A percentile compares a stretch with the other conserved stretches of the same genome.
Conservation (phyloP, 352 stramenopile species). For the Achlya hypogyna region DNA sequence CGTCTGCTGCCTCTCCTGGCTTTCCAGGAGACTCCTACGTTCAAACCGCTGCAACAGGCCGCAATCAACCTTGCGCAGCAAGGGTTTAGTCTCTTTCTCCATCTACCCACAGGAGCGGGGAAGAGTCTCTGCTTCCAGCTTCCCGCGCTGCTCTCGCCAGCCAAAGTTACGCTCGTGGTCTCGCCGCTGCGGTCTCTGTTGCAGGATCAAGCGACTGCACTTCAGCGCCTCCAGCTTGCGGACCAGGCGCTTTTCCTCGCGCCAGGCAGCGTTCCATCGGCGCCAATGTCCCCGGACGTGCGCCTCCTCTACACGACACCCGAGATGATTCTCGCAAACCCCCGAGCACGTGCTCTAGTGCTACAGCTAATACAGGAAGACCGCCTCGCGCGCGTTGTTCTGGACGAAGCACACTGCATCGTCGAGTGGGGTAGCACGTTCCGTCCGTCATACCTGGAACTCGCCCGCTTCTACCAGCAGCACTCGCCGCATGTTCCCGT, state of each 20-base stretch:
- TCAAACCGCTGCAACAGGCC: constrained; percentile 25
- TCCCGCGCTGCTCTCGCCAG: constrained; percentile 40
- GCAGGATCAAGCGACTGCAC: constrained; percentile 61
- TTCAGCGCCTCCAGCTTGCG: constrained; percentile 46
- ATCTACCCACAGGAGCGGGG: constrained; percentile 62
- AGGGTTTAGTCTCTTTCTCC: constrained; percentile 63
- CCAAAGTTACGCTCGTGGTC: constrained; percentile 48
- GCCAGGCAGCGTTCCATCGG: constrained; percentile 25
- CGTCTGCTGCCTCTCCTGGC: not conserved
- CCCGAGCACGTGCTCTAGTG: constrained; percentile 43
- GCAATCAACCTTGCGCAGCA: constrained; percentile 34
- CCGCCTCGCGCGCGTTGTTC: constrained; percentile 42
- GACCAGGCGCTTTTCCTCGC: constrained; percentile 39
- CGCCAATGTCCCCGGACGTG: constrained; percentile 32
- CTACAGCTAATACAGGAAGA: constrained; percentile 19
- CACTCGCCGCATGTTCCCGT: constrained; percentile 42
- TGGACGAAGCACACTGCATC: constrained; percentile 75
- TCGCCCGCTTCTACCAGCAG: constrained; percentile 44
- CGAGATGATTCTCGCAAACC: constrained; percentile 65
- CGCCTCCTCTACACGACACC: constrained; percentile 71
- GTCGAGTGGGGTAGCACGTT: constrained; percentile 76
- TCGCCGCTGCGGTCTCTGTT: constrained; percentile 70
- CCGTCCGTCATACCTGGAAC: constrained; percentile 53
- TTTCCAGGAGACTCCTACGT: not conserved
- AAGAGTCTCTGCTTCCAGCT: constrained; percentile 78